phyloP scores from a whole-genome alignment of 768 basidiomycete species.

The Kwoniella newhampshirensis region DNA sequence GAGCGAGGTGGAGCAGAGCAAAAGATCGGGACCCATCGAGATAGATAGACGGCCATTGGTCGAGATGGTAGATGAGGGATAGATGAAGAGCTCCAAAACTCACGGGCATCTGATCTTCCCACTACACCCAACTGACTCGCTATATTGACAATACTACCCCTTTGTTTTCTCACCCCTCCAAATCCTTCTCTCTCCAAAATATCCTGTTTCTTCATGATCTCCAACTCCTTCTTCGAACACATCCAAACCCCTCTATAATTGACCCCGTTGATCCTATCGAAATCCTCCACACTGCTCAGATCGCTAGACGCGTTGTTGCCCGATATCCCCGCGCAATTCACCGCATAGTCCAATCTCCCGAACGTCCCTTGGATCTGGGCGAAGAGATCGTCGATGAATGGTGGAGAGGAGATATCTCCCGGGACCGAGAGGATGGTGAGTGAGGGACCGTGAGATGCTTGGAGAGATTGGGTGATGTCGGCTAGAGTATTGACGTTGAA shows the following conservation, averaged over 20 bases:
- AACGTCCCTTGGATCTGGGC: constrained; percentile 11
- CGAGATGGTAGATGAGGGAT: too few species aligned
- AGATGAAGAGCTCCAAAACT: constrained; percentile 12
- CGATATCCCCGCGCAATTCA: constrained; percentile 32
- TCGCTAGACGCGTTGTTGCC: constrained; percentile 22
- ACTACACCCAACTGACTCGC: constrained; percentile 40
- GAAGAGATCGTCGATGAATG: constrained; percentile 28
- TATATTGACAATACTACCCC: constrained; percentile 39
- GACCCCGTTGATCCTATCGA: constrained; percentile 36
- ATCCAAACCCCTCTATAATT: constrained; percentile 39
- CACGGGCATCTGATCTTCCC: constrained; percentile 26
- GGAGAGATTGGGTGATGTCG: constrained; percentile 12
- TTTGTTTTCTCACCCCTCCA: constrained; percentile 20
- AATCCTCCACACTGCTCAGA: constrained; percentile 31
- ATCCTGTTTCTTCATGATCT: constrained; percentile 35
- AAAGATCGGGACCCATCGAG: too few species aligned
- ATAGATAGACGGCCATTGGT: too few species aligned
- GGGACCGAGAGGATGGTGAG: constrained; percentile 17
- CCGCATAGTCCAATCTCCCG: constrained; percentile 37
- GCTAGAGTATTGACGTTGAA: constrained; percentile 22
- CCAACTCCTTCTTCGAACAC: constrained; percentile 31
- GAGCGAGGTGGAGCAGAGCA: too few species aligned
- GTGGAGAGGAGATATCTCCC: constrained; percentile 30
- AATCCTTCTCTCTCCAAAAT: constrained; percentile 1
- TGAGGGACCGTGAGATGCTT: background rate